Base-by-base conservation (phyloP, 495 filamentous ascomycete species). In the Hypoxylon fuscum region DNA sequence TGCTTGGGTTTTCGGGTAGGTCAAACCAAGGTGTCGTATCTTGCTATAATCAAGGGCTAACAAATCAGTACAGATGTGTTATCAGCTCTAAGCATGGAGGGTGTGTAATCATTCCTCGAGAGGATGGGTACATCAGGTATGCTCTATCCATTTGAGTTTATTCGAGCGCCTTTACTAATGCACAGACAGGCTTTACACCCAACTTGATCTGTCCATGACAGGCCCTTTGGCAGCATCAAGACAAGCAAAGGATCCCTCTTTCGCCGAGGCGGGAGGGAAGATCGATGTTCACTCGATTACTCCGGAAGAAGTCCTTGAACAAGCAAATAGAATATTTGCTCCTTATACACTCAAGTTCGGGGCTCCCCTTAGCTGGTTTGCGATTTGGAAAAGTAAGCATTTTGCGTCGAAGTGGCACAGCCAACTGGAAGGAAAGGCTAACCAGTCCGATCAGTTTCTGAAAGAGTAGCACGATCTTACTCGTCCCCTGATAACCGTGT, bases 311-410 rank as follows among this genome's bases (percentile, higher is more conserved):
- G 74, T 76, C 11, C 59, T 77, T 1, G 70, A 66, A 18, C 73
- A 77, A 56, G 60, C 70, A 1, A 77, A 77, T 37, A 47, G 53
- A 10, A 77, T 77, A 15, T 72, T 78, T 43, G 64, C 75, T 5
- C 75, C 75, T 9, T 76, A 75, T 50, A 74, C 57, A 12, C 32
- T 77, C 12, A 56, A 48, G 18, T 77, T 78, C 31, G 75, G 59
- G 0, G 44, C 66, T 23, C 64, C 70, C 20, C 38, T 77, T 27
- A 74, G 68, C 38, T 78, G 76, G 74, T 78, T 76, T 34, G 68
- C 75, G 3, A 63, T 77, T n/a, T 77, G 75, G 75, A 77, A 75
- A 32, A 68, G 72, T 70, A 55, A 37, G 48, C 50, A 14, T 5
- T 5, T 8, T 32, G 9, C 22, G 7, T 31, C 22, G 17, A 17